phyloP scores from a whole-genome alignment of 495 filamentous ascomycete genomes.

The Trypethelium eluteriae region DNA sequence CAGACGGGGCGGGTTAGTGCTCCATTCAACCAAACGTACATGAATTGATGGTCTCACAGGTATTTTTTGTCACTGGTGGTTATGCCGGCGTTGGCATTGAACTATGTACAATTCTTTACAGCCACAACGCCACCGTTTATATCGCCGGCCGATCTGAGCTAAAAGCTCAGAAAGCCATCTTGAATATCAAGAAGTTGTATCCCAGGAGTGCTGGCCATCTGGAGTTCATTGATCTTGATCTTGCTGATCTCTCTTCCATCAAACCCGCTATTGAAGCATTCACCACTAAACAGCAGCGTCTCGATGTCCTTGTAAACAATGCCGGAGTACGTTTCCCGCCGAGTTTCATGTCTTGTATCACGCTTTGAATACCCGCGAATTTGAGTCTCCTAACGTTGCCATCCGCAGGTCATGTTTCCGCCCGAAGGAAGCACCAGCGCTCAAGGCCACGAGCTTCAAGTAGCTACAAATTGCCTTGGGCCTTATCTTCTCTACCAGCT shows the following conservation, averaged over 20 bases:
- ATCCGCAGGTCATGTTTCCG: not conserved
- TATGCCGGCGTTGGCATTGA: not conserved
- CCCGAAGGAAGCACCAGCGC: conserved; percentile 24
- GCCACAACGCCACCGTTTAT: conserved; percentile 37
- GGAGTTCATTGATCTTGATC: conserved; percentile 35
- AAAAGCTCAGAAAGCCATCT: conserved; percentile 35
- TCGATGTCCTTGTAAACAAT: conserved; percentile 47
- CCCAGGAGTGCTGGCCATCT: conserved; percentile 28
- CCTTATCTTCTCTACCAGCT: conserved; percentile 39
- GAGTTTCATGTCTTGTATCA: too few species aligned
- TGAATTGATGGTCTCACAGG: not conserved
- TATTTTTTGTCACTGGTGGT: conserved; percentile 45
- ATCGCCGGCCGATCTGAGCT: conserved; percentile 34
- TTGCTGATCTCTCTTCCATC: conserved; percentile 39
- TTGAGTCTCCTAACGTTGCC: conserved; percentile 22
- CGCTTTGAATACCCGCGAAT: conserved; percentile 22
- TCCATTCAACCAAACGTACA: not conserved
- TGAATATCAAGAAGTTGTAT: conserved; percentile 20
- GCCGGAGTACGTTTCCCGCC: conserved; percentile 33
- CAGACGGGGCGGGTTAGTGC: conserved; percentile 17
- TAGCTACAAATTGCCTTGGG: conserved; percentile 40
- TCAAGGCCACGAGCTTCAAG: conserved; percentile 34
- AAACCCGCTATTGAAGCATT: conserved; percentile 36
- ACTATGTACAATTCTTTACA: conserved; percentile 34
- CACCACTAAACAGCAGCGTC: conserved; percentile 31